Base-by-base conservation (phyloP, 2,329 filamentous ascomycete species). In the Cladosporium sphaerospermum region DNA sequence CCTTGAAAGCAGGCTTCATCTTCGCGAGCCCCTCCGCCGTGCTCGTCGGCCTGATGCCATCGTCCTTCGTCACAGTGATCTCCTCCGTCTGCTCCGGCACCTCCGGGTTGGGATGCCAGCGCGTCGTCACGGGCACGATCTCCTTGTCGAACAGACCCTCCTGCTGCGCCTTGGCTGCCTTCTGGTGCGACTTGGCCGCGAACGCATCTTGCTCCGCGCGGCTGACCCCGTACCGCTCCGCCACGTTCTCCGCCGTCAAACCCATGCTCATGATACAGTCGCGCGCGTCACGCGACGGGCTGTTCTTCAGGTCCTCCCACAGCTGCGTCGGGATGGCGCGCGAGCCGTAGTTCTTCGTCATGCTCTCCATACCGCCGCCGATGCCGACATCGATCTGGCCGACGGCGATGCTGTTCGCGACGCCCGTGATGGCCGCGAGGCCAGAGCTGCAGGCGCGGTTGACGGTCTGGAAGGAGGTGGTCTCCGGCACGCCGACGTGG, bases 251-350 rank as follows among this genome's bases (percentile, higher is more conserved):
- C 4, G 83, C 85, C 10, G 91, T 96, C 54, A 92, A 72, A 0
- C 91, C 91, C 91, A 96, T 96, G 61, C 85, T 83, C 91, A 96
- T 95, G 67, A 96, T 82, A 68, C 91, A 96, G 68, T 96, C 91
- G 40, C 80, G 75, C 3, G 88, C 87, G 58, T 95, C 84, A 64
- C 85, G 78, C 9, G 80, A 78, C 1, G 73, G 71, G 3, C 79
- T 83, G 1, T 85, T 79, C 62, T 75, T 81, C 56, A 96, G 73
- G 48, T 80, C 83, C 0, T 86, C 83, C 89, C 89, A 96, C 9
- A 89, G 71, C 58, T 89, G 81, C 0, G 83, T 84, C 0, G 91
- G 91, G 41, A 96, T 93, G n/a, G 91, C 91, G 54, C 83, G 77
- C 23, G 77, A 82, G 48, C 85, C 90, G 71, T 96, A 96, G 73